Base-by-base conservation (phyloP, 2,329 filamentous ascomycete genomes). In the Knufia petricola region DNA sequence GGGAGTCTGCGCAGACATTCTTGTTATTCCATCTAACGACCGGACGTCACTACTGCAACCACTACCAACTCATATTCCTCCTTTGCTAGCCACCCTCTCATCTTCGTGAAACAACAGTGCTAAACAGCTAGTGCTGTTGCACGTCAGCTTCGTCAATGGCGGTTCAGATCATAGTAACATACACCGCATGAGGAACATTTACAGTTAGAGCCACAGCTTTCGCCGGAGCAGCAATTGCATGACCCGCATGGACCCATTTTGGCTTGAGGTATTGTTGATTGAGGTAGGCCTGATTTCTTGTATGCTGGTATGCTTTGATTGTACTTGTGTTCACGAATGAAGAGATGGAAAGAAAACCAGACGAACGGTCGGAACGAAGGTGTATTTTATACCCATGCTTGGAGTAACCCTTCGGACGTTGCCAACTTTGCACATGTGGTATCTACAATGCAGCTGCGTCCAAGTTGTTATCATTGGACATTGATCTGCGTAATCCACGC, bases 141-240 rank as follows among this genome's bases (percentile, higher is more conserved):
- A 9, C 28, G 24, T 42, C 39, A 42, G 39, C 39, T 42, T 13
- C 19, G 23, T 15, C n/a, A n/a, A 28, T 12, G 28, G n/a, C 8
- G 28, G 12, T 13, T n/a, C 24, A 23, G 19, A 26, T 12, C n/a
- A 21, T 3, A 24, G 28, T 3, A 42, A 40, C 39, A 26, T 42
- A 42, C 39, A 42, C 39, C 39, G 39, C 39, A 42, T 8, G 39
- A 42, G 23, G 39, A 42, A 21, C 39, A 42, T 42, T 24, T 24
- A 13, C 39, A 42, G 3, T 21, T 21, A 15, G 20, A 8, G 21
- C 3, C 39, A 20, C 39, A 42, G 20, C 9, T 28, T 6, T 19
- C 39, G 21, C 39, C 39, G 39, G 20, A 26, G 39, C 39, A 42
- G 21, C 39, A 42, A 21, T 42, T 42, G 39, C 39, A 42, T n/a